phyloP scores from a whole-genome alignment of 202 grass and related monocot genomes.

The Thinopyrum obtusiflorum region DNA sequence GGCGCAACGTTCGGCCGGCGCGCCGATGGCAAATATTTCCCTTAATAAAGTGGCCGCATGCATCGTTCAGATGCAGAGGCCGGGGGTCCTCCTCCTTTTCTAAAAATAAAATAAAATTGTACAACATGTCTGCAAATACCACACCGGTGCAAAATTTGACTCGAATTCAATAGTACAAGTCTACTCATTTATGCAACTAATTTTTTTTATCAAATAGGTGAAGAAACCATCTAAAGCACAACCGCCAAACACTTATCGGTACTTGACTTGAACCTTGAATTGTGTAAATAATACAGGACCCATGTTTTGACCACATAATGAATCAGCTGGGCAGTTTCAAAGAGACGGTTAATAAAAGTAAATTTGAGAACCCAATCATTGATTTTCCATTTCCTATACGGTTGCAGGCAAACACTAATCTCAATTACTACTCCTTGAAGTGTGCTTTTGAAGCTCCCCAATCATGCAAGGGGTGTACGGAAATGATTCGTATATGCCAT shows the following conservation, averaged over 20 bases:
- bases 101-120: too few species aligned
- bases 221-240: not conserved
- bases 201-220: not conserved
- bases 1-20: too few species aligned
- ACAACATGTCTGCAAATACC: not conserved
- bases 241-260: not conserved
- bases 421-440: not conserved
- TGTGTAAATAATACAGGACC: not conserved
- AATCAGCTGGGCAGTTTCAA: not conserved
- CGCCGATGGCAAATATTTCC: too few species aligned
- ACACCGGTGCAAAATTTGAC: not conserved
- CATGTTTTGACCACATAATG: not conserved
- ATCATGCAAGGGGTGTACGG: slow-evolving; percentile 11
- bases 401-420: not conserved
- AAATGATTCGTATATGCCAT: not conserved
- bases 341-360: not conserved
- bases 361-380: not conserved
- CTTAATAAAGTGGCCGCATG: too few species aligned
- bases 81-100: too few species aligned
- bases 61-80: too few species aligned
- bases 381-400: not conserved
- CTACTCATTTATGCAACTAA: not conserved
- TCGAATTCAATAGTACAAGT: not conserved
- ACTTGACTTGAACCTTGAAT: not conserved
- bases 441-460: not conserved